Evolutionary conservation across 495 filamentous ascomycete species (phyloP).

Genomic region (Trypethelium eluteriae): DNA sequence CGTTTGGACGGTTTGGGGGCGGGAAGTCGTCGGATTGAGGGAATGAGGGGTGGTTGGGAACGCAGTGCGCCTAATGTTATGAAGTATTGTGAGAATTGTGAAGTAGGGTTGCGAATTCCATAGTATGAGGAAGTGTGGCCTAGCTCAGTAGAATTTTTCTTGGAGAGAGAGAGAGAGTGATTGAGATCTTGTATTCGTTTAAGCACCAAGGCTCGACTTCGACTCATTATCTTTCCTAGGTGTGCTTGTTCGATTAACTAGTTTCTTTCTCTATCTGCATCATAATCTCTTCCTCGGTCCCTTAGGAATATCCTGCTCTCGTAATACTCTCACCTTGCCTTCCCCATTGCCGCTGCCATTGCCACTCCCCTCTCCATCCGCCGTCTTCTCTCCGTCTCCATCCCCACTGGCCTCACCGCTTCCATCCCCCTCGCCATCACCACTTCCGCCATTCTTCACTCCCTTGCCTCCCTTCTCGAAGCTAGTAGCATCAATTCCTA

Average conservation of each 20-base stretch:
- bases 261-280: not conserved
- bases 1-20: constrained; percentile 55
- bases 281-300: constrained; percentile 4
- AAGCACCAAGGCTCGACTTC: not conserved
- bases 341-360: not conserved
- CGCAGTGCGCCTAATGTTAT: no score
- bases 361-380: not conserved
- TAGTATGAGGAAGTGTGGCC: no score
- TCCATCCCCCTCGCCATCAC: not conserved
- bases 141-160: no score
- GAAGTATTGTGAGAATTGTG: no score
- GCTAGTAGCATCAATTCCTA: constrained; percentile 85
- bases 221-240: not conserved
- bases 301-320: constrained; percentile 4
- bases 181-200: not conserved
- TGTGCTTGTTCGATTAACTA: no score
- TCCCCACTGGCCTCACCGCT: not conserved
- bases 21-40: not conserved
- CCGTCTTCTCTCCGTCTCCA: not conserved
- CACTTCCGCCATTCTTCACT: not conserved
- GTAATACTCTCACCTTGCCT: not conserved
- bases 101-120: no score
- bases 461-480: constrained; percentile 56
- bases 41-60: not conserved
- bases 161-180: not conserved